Evolutionary conservation across 2,329 filamentous ascomycete genomes (phyloP).

Genomic region (Dryadomyces quercivorus): DNA sequence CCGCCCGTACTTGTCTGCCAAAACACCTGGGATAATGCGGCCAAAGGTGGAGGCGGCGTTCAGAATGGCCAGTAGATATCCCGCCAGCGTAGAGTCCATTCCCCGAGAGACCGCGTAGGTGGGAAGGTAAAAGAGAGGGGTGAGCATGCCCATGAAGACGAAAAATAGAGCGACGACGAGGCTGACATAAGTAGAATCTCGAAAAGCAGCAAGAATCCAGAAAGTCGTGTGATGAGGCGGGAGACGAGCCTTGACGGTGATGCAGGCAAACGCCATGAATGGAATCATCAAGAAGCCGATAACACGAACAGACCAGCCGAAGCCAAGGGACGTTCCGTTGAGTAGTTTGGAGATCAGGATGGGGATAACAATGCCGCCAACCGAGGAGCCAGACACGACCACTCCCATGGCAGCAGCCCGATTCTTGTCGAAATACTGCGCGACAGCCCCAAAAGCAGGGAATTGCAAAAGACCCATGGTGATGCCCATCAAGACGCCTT

Average conservation of each 20-base stretch:
- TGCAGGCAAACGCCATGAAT: conserved; percentile 21
- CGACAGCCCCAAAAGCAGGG: conserved; percentile 23
- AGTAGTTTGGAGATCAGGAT: conserved; percentile 43
- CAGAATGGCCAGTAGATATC: conserved; percentile 51
- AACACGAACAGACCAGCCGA: conserved; percentile 24
- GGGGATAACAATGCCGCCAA: conserved; percentile 34
- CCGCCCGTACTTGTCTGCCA: conserved; percentile 38
- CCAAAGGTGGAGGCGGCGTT: conserved; percentile 44
- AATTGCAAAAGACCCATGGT: conserved; percentile 22
- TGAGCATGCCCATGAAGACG: conserved; percentile 29
- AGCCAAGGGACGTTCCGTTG: conserved; percentile 13
- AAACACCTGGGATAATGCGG: conserved; percentile 37
- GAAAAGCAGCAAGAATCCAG: conserved; percentile 32
- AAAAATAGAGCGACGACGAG: conserved; percentile 13
- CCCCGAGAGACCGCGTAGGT: conserved; percentile 36
- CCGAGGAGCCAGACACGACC: conserved; percentile 23
- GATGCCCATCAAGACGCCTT: conserved; percentile 24
- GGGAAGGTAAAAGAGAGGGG: conserved; percentile 41
- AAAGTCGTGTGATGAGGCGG: conserved; percentile 20
- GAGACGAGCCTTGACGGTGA: conserved; percentile 31
- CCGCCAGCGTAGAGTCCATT: conserved; percentile 34
- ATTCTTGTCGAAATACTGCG: conserved; percentile 26
- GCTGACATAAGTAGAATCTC: conserved; percentile 38
- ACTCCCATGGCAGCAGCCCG: conserved; percentile 26
- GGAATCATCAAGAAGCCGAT: conserved; percentile 30